Percentiles rank a stretch among this genome's conserved stretches.
These are phyloP conservation scores for Capniomyces stellatus DNA, from an alignment of 371 early-diverging fungal species.

Conservation along the genomic window DNA sequence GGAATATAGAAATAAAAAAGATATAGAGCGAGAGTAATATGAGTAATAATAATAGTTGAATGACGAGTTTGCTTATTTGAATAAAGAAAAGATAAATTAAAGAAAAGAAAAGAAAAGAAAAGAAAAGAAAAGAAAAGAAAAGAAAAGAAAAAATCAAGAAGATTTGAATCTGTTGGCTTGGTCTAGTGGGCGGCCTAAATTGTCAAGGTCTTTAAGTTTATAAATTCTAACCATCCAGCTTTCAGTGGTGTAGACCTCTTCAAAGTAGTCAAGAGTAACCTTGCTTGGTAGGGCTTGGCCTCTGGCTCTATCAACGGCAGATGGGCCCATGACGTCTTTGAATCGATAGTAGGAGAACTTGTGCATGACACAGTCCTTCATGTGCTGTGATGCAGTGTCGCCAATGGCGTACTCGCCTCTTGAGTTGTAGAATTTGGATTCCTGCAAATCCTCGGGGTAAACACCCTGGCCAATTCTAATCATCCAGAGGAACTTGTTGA, in stretches of 20 bases:
- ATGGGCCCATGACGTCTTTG: conserved; percentile 60
- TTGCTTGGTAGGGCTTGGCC: conserved; percentile 50
- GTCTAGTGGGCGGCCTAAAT: conserved; percentile 41
- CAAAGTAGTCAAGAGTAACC: conserved; percentile 65
- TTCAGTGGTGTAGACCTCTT: conserved; percentile 80
- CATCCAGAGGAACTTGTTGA: conserved; percentile 99
- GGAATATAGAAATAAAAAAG: too few relatives aligned
- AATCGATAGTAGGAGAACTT: conserved; percentile 94
- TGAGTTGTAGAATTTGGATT: conserved; percentile 67
- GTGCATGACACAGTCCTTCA: conserved; percentile 86
- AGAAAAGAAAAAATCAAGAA: not conserved
- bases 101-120: not conserved
- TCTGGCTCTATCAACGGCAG: conserved; percentile 73
- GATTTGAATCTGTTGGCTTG: not conserved
- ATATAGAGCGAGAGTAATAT: too few relatives aligned
- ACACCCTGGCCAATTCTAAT: conserved; percentile 95
- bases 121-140: not conserved
- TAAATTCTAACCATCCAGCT: conserved; percentile 96
- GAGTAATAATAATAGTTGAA: too few relatives aligned
- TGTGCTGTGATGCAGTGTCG: conserved; percentile 69
- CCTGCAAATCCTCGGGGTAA: conserved; percentile 81
- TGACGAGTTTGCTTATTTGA: too few relatives aligned
- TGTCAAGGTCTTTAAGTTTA: conserved; percentile 84
- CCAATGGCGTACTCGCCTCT: conserved; percentile 88
- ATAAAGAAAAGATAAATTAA: not conserved